phyloP scores from a whole-genome alignment of 2,329 filamentous ascomycete genomes.

The Ascochyta pisi region DNA sequence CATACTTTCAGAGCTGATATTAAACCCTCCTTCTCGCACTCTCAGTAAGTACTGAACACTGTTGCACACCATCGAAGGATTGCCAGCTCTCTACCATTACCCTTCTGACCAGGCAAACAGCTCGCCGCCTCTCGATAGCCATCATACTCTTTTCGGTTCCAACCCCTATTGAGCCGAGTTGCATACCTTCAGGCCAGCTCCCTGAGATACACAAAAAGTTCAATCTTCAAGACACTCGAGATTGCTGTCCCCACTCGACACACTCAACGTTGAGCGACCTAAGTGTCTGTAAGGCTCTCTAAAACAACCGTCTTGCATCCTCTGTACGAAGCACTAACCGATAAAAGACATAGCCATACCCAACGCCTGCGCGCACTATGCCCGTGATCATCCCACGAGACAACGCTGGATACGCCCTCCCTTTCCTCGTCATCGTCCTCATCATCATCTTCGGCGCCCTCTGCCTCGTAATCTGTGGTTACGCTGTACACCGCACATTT shows the following conservation, averaged over 20 bases:
- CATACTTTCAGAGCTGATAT: background rate
- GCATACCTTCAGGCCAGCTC: background rate
- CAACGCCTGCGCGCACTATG: background rate
- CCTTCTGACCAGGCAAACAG: too few species aligned
- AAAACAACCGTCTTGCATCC: too few species aligned
- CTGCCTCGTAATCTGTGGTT: constrained; percentile 25
- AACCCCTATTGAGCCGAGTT: background rate
- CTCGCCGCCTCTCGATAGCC: too few species aligned
- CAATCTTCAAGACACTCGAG: too few species aligned
- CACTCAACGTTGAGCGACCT: background rate
- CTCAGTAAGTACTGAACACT: background rate
- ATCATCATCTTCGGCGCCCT: constrained; percentile 28
- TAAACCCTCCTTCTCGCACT: background rate
- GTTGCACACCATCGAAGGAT: too few species aligned
- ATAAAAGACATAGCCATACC: background rate
- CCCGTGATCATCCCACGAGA: constrained; percentile 11
- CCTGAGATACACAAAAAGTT: background rate
- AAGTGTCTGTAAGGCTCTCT: background rate
- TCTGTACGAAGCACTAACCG: too few species aligned
- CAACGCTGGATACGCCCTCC: constrained; percentile 22
- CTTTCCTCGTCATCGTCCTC: constrained; percentile 26
- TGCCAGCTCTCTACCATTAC: too few species aligned
- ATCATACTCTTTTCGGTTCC: background rate
- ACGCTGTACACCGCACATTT: constrained; percentile 26
- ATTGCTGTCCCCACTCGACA: background rate